Evolutionary conservation across 768 basidiomycete species (phyloP), one percentile per base, ranked within the genome.

Genomic region (Pleurotus djamor): DNA sequence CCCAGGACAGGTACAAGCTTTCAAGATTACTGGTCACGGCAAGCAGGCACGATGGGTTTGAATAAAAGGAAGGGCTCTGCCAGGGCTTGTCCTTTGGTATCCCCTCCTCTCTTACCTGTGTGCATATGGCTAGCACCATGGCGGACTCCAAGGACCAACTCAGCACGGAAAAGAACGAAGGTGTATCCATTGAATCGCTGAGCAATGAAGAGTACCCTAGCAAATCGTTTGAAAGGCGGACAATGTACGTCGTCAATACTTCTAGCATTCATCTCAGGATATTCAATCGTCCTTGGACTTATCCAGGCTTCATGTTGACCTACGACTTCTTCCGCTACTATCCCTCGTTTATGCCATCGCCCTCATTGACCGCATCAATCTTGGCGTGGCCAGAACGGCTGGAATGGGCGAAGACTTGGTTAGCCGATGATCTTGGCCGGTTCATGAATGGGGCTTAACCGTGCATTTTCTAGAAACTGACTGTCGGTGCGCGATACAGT

Each of bases 331-430:
- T 4, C 79, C 79, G 3, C 63, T 81, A 8, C 68, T 79, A 3
- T 71, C 73, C 4, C 49, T 77, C 54, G 65, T 78, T 6, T 80
- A 78, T 60, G 69, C 78, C 16, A 74, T 79, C 50, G 74, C 76
- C 16, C 61, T 81, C 38, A 76, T 81, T 59, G 79, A 79, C 64
- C 70, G 78, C 63, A 73, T 75, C 57, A 79, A 79, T 62, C 67
- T 79, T 49, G 78, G 75, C 17, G 72, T 74, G 28, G 79, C 78
- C 16, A 73, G 71, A 47, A 77, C 74, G 14, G 77, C 77, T 13
- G 78, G 77, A 41, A 79, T 81, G 78, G 76, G 75, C 14, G 63
- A 61, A 21, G 77, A 75, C 52, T 63, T 78, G 60, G 76, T 76
- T 21, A 57, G 48, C 62, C 17, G 4, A 48, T 52, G 48, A 45